These are phyloP conservation scores for Moricandia moricandioides DNA, from an alignment of 345 rosid species.

Conservation along the genomic window DNA sequence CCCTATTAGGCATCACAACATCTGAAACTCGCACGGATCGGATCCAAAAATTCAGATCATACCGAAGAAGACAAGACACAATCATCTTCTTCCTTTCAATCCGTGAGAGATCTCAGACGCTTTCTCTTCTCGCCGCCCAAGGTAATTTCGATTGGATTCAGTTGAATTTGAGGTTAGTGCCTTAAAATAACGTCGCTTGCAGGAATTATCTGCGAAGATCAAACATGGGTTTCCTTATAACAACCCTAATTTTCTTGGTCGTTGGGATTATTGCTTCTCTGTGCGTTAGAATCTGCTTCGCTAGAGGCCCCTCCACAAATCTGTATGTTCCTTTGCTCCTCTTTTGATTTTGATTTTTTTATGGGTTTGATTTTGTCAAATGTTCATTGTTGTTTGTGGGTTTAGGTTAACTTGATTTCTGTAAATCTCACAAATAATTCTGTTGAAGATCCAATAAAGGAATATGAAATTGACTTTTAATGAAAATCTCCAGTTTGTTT, in stretches of 20 bases:
- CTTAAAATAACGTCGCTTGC: neutral
- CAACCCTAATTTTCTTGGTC: conserved; percentile 75
- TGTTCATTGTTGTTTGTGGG: neutral
- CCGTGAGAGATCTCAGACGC: conserved; percentile 23
- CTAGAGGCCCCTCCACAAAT: conserved; percentile 84
- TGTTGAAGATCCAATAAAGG: no score
- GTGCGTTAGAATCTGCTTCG: conserved; percentile 89
- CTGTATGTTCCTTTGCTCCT: conserved; percentile 48
- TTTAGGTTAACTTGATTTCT: neutral
- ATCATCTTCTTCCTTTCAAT: conserved; percentile 15
- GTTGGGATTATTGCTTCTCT: conserved; percentile 74
- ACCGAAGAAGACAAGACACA: neutral
- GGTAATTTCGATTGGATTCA: no score
- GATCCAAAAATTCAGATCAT: conserved; percentile 30
- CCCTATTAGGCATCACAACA: neutral
- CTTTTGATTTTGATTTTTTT: neutral
- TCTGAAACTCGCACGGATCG: conserved; percentile 1
- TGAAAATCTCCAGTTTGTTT: neutral
- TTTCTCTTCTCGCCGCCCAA: conserved; percentile 10
- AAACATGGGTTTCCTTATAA: conserved; percentile 82
- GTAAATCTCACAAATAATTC: no score
- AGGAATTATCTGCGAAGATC: conserved; percentile 26
- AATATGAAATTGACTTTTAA: no score
- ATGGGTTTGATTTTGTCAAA: conserved; percentile 1
- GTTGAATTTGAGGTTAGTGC: no score